Percentiles rank a stretch among this genome's conserved stretches.
Conservation (phyloP, 352 stramenopile species). For the Phytopythium cucurbitacearum region DNA sequence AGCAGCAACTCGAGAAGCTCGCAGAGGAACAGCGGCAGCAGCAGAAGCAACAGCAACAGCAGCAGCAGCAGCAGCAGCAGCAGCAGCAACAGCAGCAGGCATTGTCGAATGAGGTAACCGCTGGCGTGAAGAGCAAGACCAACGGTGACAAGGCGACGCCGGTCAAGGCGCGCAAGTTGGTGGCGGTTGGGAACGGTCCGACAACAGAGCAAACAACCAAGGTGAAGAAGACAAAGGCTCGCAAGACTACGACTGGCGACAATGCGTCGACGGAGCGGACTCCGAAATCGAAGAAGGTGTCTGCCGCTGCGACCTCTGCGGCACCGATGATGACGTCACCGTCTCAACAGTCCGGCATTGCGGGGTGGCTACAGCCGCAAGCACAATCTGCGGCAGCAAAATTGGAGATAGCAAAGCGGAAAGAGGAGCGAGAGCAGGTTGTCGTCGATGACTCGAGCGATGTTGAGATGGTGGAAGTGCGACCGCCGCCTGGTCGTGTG, state of each 20-base stretch:
- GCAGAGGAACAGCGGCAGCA: constrained; percentile 10
- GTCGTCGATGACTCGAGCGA: not conserved
- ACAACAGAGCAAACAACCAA: constrained; percentile 1
- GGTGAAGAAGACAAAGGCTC: constrained; percentile 16
- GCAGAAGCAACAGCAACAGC: constrained; percentile 14
- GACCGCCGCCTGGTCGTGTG: too few relatives aligned
- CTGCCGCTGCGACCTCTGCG: not conserved
- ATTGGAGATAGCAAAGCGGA: too few relatives aligned
- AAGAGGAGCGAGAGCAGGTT: not conserved
- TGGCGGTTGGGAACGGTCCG: not conserved
- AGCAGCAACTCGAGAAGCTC: constrained; percentile 20
- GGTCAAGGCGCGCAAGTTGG: constrained; percentile 3
- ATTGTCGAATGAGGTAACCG: constrained; percentile 17
- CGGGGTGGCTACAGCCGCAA: constrained; percentile 24
- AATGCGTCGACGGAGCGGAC: constrained; percentile 6
- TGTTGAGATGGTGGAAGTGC: constrained; percentile 2
- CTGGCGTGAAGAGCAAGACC: not conserved
- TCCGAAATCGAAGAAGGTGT: not conserved
- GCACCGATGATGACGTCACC: constrained; percentile 1
- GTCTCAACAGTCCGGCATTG: constrained; percentile 20
- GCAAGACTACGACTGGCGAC: constrained; percentile 1
- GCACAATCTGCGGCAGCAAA: not conserved
- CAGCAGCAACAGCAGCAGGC: constrained; percentile 19
- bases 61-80: constrained; percentile 13
- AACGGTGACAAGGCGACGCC: not conserved